Base-by-base conservation (phyloP, 148 eudicot species). In the Linanthus parryae region DNA sequence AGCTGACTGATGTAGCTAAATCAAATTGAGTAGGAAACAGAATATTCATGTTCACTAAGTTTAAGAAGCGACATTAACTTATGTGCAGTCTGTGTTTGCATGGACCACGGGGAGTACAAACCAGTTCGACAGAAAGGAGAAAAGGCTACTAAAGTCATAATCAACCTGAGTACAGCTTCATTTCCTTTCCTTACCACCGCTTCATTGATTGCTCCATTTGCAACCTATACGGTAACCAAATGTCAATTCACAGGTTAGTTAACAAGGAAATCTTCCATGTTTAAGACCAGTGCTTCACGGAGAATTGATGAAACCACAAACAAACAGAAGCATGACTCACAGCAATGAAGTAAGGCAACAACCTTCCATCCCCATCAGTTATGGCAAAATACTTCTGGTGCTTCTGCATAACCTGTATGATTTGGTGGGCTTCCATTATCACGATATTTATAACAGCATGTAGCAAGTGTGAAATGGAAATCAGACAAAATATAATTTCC, bases 311-410 rank as follows among this genome's bases (percentile, higher is more conserved):
- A 13, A 17, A 6, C n/a, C 26, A 42, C 20, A 31, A 24, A 13
- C 44, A 44, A 45, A 28, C 46, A 44, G 18, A 39, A 36, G n/a
- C 30, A 15, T 24, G 59, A 68, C 85, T 75, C 51, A 92, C 99
- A 65, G 96, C 78, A 63, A 92, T 70, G 64, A 92, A 92, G 68
- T 80, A 82, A 30, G 99, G 95, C 77, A 92, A 63, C 54, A 92
- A 77, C 29, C 54, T 64, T 59, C 84, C 94, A 30, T 64, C 63
- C 41, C 72, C 46, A 46, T 84, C 82, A 36, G 91, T 74, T 37
- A 88, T 40, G 41, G 94, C 96, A 82, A 92, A 92, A 62, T 92
- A 92, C 44, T 88, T 92, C 68, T 92, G 99, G 75, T 92, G 99
- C 80, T 92, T 92, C 64, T 88, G 96, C 99, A 92, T 92, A 54